phyloP scores from a whole-genome alignment of 805 yeast species.

The Yamadazyma phyllophila region DNA sequence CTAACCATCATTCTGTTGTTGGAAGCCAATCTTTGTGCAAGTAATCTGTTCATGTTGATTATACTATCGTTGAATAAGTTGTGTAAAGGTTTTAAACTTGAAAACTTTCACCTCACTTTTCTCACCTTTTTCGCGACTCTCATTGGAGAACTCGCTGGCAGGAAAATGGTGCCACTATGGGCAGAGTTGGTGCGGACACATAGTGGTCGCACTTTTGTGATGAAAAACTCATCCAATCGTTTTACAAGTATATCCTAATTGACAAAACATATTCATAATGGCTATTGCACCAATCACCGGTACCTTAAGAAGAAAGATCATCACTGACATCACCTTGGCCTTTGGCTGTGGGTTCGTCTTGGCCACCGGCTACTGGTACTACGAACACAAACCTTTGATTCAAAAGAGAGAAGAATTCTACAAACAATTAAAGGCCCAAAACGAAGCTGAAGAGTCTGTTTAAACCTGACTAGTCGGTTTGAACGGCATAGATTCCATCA shows the following conservation, averaged over 20 bases:
- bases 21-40: conserved; percentile 9
- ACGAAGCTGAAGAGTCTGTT: conserved; percentile 54
- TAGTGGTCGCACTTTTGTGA: not conserved
- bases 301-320: conserved; percentile 73
- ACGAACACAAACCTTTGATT: conserved; percentile 74
- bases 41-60: conserved; percentile 13
- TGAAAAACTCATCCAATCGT: conserved; percentile 9
- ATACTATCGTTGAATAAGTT: not conserved
- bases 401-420: conserved; percentile 83
- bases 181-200: not conserved
- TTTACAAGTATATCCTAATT: conserved; percentile 1
- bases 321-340: conserved; percentile 75
- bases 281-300: conserved; percentile 88
- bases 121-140: conserved; percentile 4
- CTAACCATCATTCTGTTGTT: conserved; percentile 19
- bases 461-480: conserved; percentile 24
- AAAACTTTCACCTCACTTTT: conserved; percentile 2
- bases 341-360: conserved; percentile 54
- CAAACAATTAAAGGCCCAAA: conserved; percentile 71
- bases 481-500: not conserved
- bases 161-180: conserved; percentile 4
- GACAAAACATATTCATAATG: conserved; percentile 32
- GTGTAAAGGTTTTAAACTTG: conserved; percentile 1
- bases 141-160: conserved; percentile 1
- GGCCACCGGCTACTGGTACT: conserved; percentile 79